phyloP scores from a whole-genome alignment of 1,284 basidiomycete genomes.

The Ceratobasidium papillatum region DNA sequence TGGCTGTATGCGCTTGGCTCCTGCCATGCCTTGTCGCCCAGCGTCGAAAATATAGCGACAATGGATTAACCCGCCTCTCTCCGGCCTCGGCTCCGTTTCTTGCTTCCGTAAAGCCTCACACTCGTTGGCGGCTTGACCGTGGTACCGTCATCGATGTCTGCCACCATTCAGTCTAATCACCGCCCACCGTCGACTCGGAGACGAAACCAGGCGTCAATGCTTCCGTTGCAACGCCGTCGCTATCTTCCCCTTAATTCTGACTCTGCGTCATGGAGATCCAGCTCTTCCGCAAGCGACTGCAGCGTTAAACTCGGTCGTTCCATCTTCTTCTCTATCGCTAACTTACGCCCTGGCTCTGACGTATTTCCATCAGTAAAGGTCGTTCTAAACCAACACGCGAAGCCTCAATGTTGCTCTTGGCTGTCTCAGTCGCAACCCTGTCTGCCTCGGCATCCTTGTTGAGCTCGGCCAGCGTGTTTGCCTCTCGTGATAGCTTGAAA shows the following conservation, averaged over 20 bases:
- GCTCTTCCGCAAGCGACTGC: not conserved
- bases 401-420: not conserved
- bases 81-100: not conserved
- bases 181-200: not conserved
- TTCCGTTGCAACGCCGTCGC: not conserved
- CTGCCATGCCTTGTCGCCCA: not conserved
- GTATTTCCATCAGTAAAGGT: not conserved
- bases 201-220: not conserved
- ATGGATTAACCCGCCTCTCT: not conserved
- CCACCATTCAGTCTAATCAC: no score
- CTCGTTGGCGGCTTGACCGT: not conserved
- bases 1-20: not conserved
- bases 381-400: not conserved
- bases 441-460: conserved; percentile 20
- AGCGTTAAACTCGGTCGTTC: not conserved
- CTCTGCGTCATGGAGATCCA: not conserved
- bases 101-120: not conserved
- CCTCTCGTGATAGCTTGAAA: not conserved
- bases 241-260: not conserved
- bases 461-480: not conserved
- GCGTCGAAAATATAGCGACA: not conserved
- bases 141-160: not conserved
- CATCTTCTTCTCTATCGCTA: not conserved
- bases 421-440: conserved; percentile 13
- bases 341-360: not conserved